Percentiles rank a stretch among this genome's conserved stretches.
Conservation (phyloP, 176 grass and related monocot genomes). For the Rhipidocladum racemiflorum region DNA sequence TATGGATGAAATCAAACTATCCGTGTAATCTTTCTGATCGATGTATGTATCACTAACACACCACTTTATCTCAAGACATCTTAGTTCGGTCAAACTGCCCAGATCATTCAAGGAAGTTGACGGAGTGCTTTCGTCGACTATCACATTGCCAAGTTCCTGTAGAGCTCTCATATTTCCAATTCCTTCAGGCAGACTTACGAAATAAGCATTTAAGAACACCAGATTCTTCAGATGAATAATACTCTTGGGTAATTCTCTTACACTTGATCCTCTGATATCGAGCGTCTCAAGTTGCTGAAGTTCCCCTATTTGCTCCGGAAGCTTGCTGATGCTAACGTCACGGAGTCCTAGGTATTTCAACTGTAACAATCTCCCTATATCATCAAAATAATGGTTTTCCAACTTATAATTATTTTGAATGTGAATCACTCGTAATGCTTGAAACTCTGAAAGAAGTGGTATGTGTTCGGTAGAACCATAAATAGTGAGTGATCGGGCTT, state of each 20-base stretch:
- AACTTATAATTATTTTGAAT: neutral
- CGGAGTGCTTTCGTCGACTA: neutral
- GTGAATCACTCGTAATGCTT: neutral
- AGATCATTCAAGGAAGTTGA: neutral
- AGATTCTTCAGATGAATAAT: neutral
- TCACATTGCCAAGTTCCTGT: neutral
- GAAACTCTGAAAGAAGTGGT: neutral
- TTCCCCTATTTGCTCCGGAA: conserved; percentile 20
- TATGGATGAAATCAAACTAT: neutral
- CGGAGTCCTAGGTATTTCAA: neutral
- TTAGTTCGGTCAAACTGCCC: neutral
- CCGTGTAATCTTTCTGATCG: neutral
- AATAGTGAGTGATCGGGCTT: neutral
- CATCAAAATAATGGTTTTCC: neutral
- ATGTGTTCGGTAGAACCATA: neutral
- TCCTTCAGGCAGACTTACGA: neutral
- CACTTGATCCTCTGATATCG: neutral
- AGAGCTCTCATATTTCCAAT: neutral
- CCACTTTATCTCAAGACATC: neutral
- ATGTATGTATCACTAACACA: neutral
- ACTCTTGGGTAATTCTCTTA: neutral
- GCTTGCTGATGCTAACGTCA: neutral
- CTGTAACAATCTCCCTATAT: neutral
- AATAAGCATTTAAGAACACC: neutral
- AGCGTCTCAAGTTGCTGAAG: conserved; percentile 13